A percentile compares a stretch with the other conserved stretches of the same genome.
Evolutionary conservation across 441 rosid genomes (phyloP).

Genomic region (Erodium trifolium): DNA sequence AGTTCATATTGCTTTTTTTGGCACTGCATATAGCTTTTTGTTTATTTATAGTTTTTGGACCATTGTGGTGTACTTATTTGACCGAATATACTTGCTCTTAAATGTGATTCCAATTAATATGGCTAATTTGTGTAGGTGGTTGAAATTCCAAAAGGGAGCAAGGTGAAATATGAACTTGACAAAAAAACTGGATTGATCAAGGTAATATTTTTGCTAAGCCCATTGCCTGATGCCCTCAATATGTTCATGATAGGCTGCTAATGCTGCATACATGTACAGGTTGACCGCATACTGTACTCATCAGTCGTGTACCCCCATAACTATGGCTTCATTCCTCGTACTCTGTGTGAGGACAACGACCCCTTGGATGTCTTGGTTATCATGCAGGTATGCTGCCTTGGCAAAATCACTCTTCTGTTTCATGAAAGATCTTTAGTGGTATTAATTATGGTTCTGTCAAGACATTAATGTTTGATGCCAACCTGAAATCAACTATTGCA

Average conservation of each 20-base stretch:
- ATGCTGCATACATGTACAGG: slow-evolving; percentile 29
- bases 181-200: slow-evolving; percentile 63
- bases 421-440: not conserved
- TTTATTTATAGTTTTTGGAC: not conserved
- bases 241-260: slow-evolving; percentile 17
- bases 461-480: not conserved
- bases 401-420: slow-evolving; percentile 10
- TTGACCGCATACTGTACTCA: slow-evolving; percentile 63
- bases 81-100: not conserved
- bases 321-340: slow-evolving; percentile 10
- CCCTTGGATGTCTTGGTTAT: slow-evolving; percentile 3
- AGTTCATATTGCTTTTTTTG: no score
- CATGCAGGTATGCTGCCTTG: slow-evolving; percentile 22
- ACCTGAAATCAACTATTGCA: not conserved
- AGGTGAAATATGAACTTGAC: slow-evolving; percentile 79
- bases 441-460: not conserved
- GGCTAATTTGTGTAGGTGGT: slow-evolving; percentile 38
- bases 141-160: slow-evolving; percentile 64
- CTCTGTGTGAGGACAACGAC: not conserved
- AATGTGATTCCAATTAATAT: not conserved
- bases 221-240: not conserved
- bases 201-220: slow-evolving; percentile 26
- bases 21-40: not conserved
- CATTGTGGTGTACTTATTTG: no score
- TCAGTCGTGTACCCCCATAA: slow-evolving; percentile 78